A percentile compares a stretch with the other conserved stretches of the same genome.
Conservation (phyloP, 2,329 filamentous ascomycete genomes). For the Botrytis elliptica region DNA sequence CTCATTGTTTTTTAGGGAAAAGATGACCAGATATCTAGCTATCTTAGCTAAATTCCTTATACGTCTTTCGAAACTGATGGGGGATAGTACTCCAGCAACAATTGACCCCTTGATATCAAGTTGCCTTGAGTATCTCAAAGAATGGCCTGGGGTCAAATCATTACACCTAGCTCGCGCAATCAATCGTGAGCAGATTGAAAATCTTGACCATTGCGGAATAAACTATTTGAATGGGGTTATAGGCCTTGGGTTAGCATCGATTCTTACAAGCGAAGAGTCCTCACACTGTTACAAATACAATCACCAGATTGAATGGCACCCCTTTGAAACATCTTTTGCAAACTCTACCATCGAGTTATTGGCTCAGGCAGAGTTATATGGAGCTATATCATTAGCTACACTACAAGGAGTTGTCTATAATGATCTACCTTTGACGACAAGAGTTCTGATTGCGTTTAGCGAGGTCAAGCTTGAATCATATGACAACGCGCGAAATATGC, state of each 20-base stretch:
- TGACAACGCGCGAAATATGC: background rate
- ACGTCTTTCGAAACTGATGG: background rate
- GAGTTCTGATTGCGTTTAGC: background rate
- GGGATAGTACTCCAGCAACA: background rate
- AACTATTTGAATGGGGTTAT: background rate
- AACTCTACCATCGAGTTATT: background rate
- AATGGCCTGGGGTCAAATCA: background rate
- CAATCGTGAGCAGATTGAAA: background rate
- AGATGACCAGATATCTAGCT: background rate
- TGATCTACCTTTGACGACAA: background rate
- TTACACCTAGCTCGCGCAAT: background rate
- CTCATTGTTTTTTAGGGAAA: background rate
- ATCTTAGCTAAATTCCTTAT: background rate
- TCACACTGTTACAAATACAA: background rate
- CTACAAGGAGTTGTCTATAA: background rate
- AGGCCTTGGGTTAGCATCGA: background rate
- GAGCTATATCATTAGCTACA: background rate
- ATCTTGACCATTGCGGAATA: background rate
- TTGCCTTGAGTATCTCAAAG: background rate
- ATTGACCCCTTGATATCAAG: background rate
- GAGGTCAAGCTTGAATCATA: background rate
- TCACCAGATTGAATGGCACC: background rate
- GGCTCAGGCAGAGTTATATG: background rate
- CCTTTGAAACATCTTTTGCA: background rate
- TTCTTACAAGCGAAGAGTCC: background rate